Base-by-base conservation (phyloP, 352 stramenopile genomes). In the Globisporangium polare region DNA sequence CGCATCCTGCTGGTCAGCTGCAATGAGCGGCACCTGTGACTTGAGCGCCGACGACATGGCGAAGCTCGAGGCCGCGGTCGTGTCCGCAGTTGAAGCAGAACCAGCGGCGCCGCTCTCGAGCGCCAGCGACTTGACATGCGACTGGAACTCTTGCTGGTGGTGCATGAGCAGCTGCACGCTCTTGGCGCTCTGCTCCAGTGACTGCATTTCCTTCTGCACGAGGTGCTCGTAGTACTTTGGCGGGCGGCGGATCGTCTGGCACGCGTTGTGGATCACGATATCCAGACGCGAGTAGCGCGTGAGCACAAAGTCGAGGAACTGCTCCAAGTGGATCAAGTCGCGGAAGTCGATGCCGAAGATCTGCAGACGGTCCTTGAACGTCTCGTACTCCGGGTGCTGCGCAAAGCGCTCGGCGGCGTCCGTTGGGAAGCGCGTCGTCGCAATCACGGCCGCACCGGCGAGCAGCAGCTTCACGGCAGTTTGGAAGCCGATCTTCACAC, bases 401-500 rank as follows among this genome's bases (percentile, higher is more conserved):
- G 83, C 83, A 77, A 98, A 99, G 3, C 91, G 81, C 53, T 86
- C 85, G 2, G 90, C 92, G 22, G 94, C 89, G 53, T 97, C 85
- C 58, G 97, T 97, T 0, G 96, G 94, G 73, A 99, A 99, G 6
- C 96, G 83, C 4, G 95, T 98, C 5, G 95, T 98, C 17, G 92
- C 96, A 60, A 99, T 96, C 37, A 99, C 96, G 7, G 81, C 89
- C 0, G 86, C 87, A n/a, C 95, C 94, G 2, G 83, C 90, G 2
- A 97, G 73, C 42, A 99, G 74, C 41, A 98, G 71, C 73, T 98
- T 98, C 31, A 99, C 73, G 24, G 90, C 92, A 2, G 89, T 87
- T 68, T 98, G 94, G 67, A 96, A 98, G 17, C 96, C 96, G 74
- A 99, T 99, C 78, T 99, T 99, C 58, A 99, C 95, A 10, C 96